A percentile compares a stretch with the other conserved stretches of the same genome.
Evolutionary conservation across 2,329 filamentous ascomycete species (phyloP).

Genomic region (Drechslerella stenobrocha): DNA sequence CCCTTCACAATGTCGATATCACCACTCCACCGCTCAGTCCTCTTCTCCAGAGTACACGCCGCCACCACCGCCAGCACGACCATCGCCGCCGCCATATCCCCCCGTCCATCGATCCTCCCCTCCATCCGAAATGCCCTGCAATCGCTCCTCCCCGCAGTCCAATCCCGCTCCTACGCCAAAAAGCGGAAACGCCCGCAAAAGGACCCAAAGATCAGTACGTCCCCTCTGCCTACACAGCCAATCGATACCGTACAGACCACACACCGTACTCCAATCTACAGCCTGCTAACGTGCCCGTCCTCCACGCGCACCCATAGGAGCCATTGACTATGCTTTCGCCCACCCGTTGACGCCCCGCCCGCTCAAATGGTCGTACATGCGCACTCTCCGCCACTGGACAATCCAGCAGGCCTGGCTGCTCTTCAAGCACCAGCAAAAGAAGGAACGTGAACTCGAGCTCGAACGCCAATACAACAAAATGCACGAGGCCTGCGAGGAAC

Average conservation of each 20-base stretch:
- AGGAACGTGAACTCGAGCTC: slow-evolving; percentile 69
- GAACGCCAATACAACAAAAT: slow-evolving; percentile 81
- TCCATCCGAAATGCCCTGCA: slow-evolving; percentile 30
- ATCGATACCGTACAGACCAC: not conserved
- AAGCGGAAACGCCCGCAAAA: slow-evolving; percentile 24
- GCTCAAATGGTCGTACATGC: slow-evolving; percentile 83
- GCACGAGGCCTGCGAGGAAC: slow-evolving; percentile 79
- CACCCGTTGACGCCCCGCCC: slow-evolving; percentile 71
- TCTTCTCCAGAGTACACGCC: slow-evolving; percentile 45
- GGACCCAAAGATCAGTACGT: slow-evolving; percentile 35
- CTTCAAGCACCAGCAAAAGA: slow-evolving; percentile 70
- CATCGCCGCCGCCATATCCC: slow-evolving; percentile 9
- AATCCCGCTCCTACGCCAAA: slow-evolving; percentile 32
- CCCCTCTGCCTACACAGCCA: too few relatives aligned
- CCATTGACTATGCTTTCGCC: slow-evolving; percentile 71
- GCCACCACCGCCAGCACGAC: slow-evolving; percentile 13
- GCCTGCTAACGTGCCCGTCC: not conserved
- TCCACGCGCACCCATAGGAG: slow-evolving; percentile 32
- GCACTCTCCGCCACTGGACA: slow-evolving; percentile 93
- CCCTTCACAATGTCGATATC: slow-evolving; percentile 39
- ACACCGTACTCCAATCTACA: not conserved
- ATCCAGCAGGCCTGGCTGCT: slow-evolving; percentile 96
- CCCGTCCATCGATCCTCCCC: slow-evolving; percentile 23
- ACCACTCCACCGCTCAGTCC: slow-evolving; percentile 45
- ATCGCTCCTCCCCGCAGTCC: slow-evolving; percentile 24